Evolutionary conservation across 805 yeast species (phyloP), one percentile per base, ranked within the genome.

Genomic region (Yarrowia divulgata): DNA sequence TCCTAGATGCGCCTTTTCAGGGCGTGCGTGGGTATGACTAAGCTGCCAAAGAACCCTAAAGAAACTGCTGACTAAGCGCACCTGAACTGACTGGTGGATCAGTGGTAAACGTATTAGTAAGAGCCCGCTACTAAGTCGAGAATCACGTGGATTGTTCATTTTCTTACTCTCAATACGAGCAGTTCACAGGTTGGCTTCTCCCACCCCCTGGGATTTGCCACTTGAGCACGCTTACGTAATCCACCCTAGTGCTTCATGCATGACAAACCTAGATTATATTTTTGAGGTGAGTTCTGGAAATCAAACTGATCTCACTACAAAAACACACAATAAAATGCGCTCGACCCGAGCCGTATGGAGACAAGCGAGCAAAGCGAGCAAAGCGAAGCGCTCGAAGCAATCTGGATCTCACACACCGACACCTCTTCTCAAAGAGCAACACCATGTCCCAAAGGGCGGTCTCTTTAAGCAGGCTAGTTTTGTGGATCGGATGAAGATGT

Each of bases 301-400:
- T 43, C 23, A 19, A 14, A n/a, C 32, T 14, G 52, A 48, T 48
- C 46, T 43, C 46, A 9, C 29, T 8, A 12, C 10, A 48, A 48
- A 48, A 19, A 48, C 10, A 16, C 35, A 48, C 57, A n/a, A n/a
- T 12, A 50, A 35, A 29, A 57, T 57, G 63, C 63, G 63, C 48
- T n/a, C 64, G 12, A 57, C 50, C 14, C 29, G 64, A 32, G 48
- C 48, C 19, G 12, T 57, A 19, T 23, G 39, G 12, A 45, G 60
- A 54, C 23, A 54, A 13, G 48, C 34, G 34, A 23, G 29, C 29
- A 23, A 23, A 5, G 52, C n/a, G 35, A 13, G 43, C 39, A 49
- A 49, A 9, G 18, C 23, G 13, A 48, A 29, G 39, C 54, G 39
- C 39, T 29, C 39, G 19, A 45, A 45, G 32, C 23, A 6, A 1